Evolutionary conservation across 2,329 filamentous ascomycete species (phyloP).

Genomic region (Phaeosphaeria sp.): DNA sequence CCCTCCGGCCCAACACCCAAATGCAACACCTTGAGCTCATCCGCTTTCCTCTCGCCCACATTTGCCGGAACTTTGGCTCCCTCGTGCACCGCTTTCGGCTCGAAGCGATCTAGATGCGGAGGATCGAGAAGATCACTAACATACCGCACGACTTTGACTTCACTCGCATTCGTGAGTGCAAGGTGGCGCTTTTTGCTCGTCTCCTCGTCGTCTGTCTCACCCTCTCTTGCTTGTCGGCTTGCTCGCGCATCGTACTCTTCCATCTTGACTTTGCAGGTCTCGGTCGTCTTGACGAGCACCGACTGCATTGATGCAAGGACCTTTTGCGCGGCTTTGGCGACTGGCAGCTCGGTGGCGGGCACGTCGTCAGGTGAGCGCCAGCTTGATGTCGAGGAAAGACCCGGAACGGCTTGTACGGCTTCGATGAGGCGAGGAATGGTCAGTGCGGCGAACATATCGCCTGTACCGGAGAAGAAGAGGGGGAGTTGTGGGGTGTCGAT

Average conservation of each 20-base stretch:
- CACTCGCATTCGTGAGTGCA: slow-evolving; percentile 80
- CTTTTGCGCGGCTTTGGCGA: slow-evolving; percentile 83
- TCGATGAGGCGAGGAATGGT: slow-evolving; percentile 88
- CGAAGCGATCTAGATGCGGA: slow-evolving; percentile 67
- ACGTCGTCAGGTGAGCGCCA: slow-evolving; percentile 84
- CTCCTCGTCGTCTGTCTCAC: slow-evolving; percentile 52
- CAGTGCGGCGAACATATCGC: slow-evolving; percentile 97
- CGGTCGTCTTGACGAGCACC: slow-evolving; percentile 72
- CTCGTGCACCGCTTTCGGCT: slow-evolving; percentile 53
- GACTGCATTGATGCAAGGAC: slow-evolving; percentile 93
- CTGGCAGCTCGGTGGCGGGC: slow-evolving; percentile 71
- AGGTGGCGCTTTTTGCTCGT: slow-evolving; percentile 68
- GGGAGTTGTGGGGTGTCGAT: slow-evolving; percentile 87
- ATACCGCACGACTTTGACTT: slow-evolving; percentile 83
- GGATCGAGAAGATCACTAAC: slow-evolving; percentile 72
- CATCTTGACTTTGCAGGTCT: slow-evolving; percentile 71
- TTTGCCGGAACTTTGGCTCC: slow-evolving; percentile 13
- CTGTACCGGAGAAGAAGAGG: slow-evolving; percentile 94
- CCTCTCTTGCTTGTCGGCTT: slow-evolving; percentile 53
- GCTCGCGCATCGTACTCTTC: slow-evolving; percentile 53
- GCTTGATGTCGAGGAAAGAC: slow-evolving; percentile 62
- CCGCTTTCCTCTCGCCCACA: slow-evolving; percentile 20
- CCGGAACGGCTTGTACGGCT: slow-evolving; percentile 64
- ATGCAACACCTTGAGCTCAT: slow-evolving; percentile 32
- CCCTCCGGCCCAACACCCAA: slow-evolving; percentile 23